phyloP scores from a whole-genome alignment of 345 rosid genomes.

The Anastatica hierochuntica region DNA sequence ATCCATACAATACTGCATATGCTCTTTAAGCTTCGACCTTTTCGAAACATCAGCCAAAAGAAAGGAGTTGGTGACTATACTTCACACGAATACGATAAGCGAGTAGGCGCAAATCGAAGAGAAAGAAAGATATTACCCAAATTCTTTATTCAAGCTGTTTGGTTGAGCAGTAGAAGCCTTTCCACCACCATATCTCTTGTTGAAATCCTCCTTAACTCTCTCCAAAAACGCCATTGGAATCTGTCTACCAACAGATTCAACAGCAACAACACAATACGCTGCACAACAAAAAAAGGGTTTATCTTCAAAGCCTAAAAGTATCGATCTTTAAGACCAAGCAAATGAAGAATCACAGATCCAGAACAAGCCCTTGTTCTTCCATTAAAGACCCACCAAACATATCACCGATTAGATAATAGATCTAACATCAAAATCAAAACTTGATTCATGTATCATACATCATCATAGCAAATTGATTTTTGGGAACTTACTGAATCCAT shows the following conservation, averaged over 20 bases:
- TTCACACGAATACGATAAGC: neutral
- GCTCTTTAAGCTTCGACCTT: constrained; percentile 87
- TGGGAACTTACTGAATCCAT: constrained; percentile 58
- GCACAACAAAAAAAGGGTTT: constrained; percentile 18
- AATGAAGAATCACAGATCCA: constrained; percentile 8
- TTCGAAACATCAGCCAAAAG: neutral
- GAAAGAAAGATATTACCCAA: constrained; percentile 34
- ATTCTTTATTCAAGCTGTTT: constrained; percentile 68
- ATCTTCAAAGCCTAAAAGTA: too few relatives aligned
- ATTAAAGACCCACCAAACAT: constrained; percentile 10
- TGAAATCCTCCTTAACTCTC: constrained; percentile 85
- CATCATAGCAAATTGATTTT: too few relatives aligned
- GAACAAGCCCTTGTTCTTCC: neutral
- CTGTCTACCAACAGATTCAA: constrained; percentile 81
- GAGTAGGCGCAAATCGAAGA: too few relatives aligned
- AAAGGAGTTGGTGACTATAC: neutral
- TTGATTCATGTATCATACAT: neutral
- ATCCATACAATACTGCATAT: constrained; percentile 88
- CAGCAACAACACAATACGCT: constrained; percentile 95
- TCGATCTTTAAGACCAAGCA: neutral
- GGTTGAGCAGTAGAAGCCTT: constrained; percentile 78
- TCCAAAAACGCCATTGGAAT: constrained; percentile 87
- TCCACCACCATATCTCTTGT: constrained; percentile 78
- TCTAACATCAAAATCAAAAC: neutral
- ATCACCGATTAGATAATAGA: constrained; percentile 1